Conservation (phyloP, 768 basidiomycete genomes). For the Leucosporidium creatinivorum region DNA sequence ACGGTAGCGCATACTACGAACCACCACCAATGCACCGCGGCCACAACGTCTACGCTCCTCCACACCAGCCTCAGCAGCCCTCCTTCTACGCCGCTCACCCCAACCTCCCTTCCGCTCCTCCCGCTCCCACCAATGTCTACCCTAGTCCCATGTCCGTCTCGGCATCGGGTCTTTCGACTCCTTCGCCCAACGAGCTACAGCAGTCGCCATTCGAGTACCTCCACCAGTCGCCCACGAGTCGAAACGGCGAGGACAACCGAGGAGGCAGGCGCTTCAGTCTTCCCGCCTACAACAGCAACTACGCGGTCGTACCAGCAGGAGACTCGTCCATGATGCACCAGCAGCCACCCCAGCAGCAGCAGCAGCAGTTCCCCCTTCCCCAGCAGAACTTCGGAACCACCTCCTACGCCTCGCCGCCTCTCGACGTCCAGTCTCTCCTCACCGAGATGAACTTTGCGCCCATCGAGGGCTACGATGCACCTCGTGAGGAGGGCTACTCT, state of each 20-base stretch:
- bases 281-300: conserved; percentile 2
- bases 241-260: background rate
- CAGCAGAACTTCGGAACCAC: background rate
- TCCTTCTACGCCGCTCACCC: background rate
- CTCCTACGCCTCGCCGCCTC: background rate
- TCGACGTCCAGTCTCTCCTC: background rate
- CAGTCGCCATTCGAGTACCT: background rate
- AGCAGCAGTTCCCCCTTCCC: background rate
- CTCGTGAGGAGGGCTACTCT: conserved; percentile 7
- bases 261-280: background rate
- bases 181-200: background rate
- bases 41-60: background rate
- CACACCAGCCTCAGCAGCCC: background rate
- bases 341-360: background rate
- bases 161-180: background rate
- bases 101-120: background rate
- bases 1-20: background rate
- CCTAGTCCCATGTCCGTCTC: background rate
- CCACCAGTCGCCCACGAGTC: background rate
- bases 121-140: background rate
- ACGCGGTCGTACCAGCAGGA: background rate
- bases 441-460: background rate
- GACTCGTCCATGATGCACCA: background rate
- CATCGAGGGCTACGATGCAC: background rate
- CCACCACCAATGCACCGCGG: background rate